Evolutionary conservation across 176 grass and related monocot genomes (phyloP).

Genomic region (Calamus simplicifolius): DNA sequence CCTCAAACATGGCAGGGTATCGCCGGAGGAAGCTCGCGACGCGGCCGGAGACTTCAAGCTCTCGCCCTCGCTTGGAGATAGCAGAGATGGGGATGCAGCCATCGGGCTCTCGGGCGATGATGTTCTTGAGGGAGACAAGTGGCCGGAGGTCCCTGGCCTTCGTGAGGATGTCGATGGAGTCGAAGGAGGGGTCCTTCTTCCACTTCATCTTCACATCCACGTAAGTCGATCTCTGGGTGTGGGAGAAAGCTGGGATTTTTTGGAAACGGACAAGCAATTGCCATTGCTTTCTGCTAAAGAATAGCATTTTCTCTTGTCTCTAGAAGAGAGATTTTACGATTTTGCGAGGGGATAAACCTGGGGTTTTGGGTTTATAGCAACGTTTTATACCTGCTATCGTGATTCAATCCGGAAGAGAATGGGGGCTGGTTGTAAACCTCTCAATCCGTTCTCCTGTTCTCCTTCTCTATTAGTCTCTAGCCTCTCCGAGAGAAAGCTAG

Average conservation of each 20-base stretch:
- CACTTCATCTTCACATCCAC: constrained; percentile 68
- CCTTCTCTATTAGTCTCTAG: too few species aligned
- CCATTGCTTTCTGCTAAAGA: not conserved
- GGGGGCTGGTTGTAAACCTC: too few species aligned
- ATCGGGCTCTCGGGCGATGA: constrained; percentile 21
- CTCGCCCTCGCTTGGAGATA: constrained; percentile 52
- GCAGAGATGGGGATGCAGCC: constrained; percentile 43
- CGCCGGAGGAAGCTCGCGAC: constrained; percentile 54
- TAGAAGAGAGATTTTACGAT: too few species aligned
- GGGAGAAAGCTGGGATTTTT: constrained; percentile 9
- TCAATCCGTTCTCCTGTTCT: too few species aligned
- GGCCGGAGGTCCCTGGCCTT: constrained; percentile 47
- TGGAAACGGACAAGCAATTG: not conserved
- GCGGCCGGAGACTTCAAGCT: constrained; percentile 47
- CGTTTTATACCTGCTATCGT: too few species aligned
- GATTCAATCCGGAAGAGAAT: too few species aligned
- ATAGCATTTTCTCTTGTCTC: not conserved
- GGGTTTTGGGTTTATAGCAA: too few species aligned
- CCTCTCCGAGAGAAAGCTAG: too few species aligned
- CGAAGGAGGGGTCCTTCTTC: constrained; percentile 72
- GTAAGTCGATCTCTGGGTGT: constrained; percentile 34
- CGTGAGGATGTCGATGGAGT: constrained; percentile 40
- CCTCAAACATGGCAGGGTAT: constrained; percentile 64
- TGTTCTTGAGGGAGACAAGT: constrained; percentile 37
- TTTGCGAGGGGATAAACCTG: too few species aligned